phyloP scores from a whole-genome alignment of 129 eudicot genomes.

The Centaurea solstitialis region DNA sequence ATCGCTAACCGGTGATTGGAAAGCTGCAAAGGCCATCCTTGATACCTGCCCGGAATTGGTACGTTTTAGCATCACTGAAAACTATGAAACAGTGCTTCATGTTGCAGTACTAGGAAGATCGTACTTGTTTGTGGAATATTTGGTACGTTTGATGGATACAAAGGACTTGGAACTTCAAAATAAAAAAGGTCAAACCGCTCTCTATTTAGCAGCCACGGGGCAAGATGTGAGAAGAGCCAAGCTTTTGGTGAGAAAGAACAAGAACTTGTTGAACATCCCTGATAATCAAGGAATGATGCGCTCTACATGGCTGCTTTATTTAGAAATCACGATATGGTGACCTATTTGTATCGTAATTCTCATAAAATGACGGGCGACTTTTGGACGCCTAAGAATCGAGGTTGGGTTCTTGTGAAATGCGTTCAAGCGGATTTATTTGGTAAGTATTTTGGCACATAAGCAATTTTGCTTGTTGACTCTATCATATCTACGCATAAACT shows the following conservation, averaged over 20 bases:
- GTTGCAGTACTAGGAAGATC: constrained; percentile 27
- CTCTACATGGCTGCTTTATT: constrained; percentile 6
- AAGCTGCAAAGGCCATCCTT: neutral
- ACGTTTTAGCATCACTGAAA: constrained; percentile 18
- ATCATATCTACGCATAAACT: neutral
- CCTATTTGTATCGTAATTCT: constrained; percentile 19
- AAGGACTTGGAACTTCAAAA: constrained; percentile 22
- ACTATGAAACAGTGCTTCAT: constrained; percentile 38
- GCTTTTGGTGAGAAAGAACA: constrained; percentile 19
- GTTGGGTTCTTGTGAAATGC: constrained; percentile 16
- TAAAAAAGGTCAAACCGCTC: constrained; percentile 27
- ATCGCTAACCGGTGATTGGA: neutral
- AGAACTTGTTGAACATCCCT: constrained; percentile 7
- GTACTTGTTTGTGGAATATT: constrained; percentile 6
- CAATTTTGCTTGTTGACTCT: neutral
- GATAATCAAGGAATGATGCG: constrained; percentile 16
- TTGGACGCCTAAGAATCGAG: constrained; percentile 14
- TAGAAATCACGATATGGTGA: constrained; percentile 30
- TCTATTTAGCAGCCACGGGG: constrained; percentile 37
- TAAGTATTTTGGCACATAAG: constrained; percentile 3
- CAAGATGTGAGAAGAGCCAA: constrained; percentile 22
- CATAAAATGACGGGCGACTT: neutral
- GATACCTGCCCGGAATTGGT: neutral
- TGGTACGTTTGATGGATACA: constrained; percentile 2
- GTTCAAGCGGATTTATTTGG: constrained; percentile 30